These are phyloP conservation scores for Cystofilobasidium macerans DNA, from an alignment of 768 basidiomycete genomes.

Conservation along the genomic window DNA sequence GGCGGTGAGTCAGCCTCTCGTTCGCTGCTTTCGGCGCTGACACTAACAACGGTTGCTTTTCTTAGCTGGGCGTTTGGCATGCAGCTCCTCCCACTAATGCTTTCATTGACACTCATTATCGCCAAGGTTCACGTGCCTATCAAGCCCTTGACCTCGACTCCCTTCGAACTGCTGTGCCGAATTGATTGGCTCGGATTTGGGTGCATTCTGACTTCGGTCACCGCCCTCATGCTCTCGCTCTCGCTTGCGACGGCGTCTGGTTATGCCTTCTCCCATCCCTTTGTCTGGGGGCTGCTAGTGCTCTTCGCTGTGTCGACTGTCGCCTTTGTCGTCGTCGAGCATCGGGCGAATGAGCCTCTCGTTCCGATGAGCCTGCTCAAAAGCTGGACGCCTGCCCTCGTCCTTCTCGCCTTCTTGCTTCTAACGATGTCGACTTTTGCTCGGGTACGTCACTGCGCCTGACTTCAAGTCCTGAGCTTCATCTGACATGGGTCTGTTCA, in stretches of 20 bases:
- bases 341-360: conserved; percentile 30
- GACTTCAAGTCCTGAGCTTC: background rate
- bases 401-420: conserved; percentile 28
- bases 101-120: conserved; percentile 29
- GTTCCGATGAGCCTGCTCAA: conserved; percentile 31
- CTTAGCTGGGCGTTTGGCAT: conserved; percentile 20
- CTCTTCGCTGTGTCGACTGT: conserved; percentile 24
- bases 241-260: conserved; percentile 32
- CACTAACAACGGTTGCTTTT: background rate
- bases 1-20: conserved; percentile 30
- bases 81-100: conserved; percentile 29
- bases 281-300: conserved; percentile 26
- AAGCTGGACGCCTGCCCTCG: conserved; percentile 28
- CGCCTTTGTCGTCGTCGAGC: conserved; percentile 30
- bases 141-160: conserved; percentile 14
- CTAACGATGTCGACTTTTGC: conserved; percentile 30
- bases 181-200: conserved; percentile 33
- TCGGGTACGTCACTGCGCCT: conserved; percentile 24
- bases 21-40: background rate
- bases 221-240: conserved; percentile 27
- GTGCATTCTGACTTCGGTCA: conserved; percentile 28
- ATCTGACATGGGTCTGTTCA: background rate
- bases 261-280: conserved; percentile 28
- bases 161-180: conserved; percentile 28
- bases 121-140: conserved; percentile 31